Evolutionary conservation across 2,329 filamentous ascomycete genomes (phyloP).

Genomic region (Diaporthe caulivora): DNA sequence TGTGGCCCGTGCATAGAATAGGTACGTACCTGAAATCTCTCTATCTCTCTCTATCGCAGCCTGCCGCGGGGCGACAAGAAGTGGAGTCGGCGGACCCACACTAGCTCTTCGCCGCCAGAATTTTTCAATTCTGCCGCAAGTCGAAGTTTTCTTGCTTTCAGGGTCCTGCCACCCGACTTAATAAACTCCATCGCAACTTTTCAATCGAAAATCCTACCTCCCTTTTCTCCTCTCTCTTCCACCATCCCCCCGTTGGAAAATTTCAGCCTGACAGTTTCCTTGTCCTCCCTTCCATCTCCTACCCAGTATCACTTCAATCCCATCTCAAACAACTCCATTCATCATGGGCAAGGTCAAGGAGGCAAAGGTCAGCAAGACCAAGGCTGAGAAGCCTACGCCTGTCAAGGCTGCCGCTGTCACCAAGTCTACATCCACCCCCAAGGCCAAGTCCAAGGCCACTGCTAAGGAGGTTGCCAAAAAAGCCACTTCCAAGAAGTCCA

Average conservation of each 20-base stretch:
- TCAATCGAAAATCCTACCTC: constrained; percentile 21
- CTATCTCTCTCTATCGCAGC: constrained; percentile 13
- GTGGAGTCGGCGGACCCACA: constrained; percentile 12
- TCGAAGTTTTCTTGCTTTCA: constrained; percentile 35
- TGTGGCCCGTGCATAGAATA: constrained; percentile 26
- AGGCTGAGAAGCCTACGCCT: constrained; percentile 61
- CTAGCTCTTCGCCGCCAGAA: constrained; percentile 28
- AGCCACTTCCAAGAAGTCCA: constrained; percentile 60
- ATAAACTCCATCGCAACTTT: constrained; percentile 25
- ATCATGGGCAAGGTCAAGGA: constrained; percentile 78
- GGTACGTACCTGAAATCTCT: constrained; percentile 3
- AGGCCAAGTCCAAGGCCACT: constrained; percentile 75
- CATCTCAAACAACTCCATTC: constrained; percentile 43
- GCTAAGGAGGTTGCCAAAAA: constrained; percentile 71
- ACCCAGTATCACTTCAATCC: constrained; percentile 23
- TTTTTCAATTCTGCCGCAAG: constrained; percentile 17
- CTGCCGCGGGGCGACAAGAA: constrained; percentile 16
- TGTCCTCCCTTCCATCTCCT: constrained; percentile 40
- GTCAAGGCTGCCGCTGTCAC: constrained; percentile 77
- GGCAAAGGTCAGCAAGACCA: constrained; percentile 63
- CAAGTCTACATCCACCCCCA: constrained; percentile 75
- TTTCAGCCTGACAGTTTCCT: constrained; percentile 39
- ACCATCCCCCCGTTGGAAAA: constrained; percentile 25
- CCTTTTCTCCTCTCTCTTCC: constrained; percentile 27
- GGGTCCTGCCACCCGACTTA: constrained; percentile 37